Conservation (phyloP, 345 rosid genomes). For the Microcos paniculata region DNA sequence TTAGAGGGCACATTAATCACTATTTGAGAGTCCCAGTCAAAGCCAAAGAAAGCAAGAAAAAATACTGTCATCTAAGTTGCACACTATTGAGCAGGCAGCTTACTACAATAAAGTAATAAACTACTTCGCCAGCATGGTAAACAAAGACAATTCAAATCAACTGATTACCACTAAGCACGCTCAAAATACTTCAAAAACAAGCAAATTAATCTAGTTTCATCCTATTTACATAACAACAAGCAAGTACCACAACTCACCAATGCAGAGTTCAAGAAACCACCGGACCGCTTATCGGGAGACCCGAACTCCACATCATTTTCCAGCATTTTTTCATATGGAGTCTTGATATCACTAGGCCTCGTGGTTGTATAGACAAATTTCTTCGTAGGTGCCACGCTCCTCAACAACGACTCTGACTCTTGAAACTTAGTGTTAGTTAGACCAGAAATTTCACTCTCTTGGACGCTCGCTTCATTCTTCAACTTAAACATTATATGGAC, state of each 20-base stretch:
- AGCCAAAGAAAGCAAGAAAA: background rate
- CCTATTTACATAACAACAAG: background rate
- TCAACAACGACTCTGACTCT: slow-evolving; percentile 57
- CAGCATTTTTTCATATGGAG: slow-evolving; percentile 95
- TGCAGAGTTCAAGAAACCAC: slow-evolving; percentile 79
- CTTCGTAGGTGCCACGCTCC: slow-evolving; percentile 57
- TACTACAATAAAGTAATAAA: background rate
- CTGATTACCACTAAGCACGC: background rate
- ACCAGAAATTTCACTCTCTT: slow-evolving; percentile 39
- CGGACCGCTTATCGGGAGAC: slow-evolving; percentile 82
- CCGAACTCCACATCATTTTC: slow-evolving; percentile 89
- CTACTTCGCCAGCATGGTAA: background rate
- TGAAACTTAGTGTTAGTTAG: slow-evolving; percentile 39
- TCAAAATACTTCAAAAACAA: background rate
- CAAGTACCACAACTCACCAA: slow-evolving; percentile 43
- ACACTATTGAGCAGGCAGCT: background rate
- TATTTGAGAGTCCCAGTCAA: background rate
- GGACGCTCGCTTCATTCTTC: slow-evolving; percentile 46
- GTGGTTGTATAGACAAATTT: slow-evolving; percentile 78
- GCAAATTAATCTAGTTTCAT: background rate
- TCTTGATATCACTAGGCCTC: slow-evolving; percentile 73
- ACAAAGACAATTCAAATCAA: background rate
- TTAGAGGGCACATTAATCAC: background rate
- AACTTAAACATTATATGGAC: slow-evolving; percentile 81
- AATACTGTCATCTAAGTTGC: background rate